These are phyloP conservation scores for Hyphodiscus hymeniophilus DNA, from an alignment of 495 filamentous ascomycete species.

Conservation along the genomic window DNA sequence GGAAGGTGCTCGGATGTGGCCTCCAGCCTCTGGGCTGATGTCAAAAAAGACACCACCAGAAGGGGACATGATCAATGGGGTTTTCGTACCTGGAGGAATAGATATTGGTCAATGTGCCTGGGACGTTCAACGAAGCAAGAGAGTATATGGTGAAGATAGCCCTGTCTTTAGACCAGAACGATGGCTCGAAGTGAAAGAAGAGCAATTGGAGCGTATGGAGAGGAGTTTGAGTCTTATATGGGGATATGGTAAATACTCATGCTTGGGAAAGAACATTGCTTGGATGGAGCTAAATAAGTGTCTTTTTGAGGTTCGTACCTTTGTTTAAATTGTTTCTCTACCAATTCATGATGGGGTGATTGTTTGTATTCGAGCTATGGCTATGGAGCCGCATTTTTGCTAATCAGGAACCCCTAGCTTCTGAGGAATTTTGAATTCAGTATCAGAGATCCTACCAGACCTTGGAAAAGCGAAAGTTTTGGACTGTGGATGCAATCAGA, in stretches of 20 bases:
- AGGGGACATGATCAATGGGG: constrained; percentile 40
- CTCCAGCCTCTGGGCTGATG: constrained; percentile 28
- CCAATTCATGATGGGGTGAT: background rate
- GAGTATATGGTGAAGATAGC: constrained; percentile 39
- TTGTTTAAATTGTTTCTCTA: constrained; percentile 21
- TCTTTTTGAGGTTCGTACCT: constrained; percentile 45
- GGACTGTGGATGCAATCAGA: constrained; percentile 14
- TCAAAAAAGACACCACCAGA: constrained; percentile 36
- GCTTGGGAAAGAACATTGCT: constrained; percentile 37
- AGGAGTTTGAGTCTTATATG: constrained; percentile 29
- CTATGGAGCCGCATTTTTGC: no score
- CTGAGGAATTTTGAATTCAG: constrained; percentile 45
- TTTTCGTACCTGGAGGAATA: constrained; percentile 43
- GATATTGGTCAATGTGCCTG: constrained; percentile 35
- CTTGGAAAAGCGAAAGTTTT: constrained; percentile 26
- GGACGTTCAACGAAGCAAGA: constrained; percentile 24
- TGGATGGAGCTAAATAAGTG: constrained; percentile 44
- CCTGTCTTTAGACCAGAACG: constrained; percentile 46
- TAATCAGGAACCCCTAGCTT: constrained; percentile 27
- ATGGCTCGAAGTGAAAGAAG: constrained; percentile 37
- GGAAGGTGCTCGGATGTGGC: constrained; percentile 33
- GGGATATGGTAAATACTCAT: constrained; percentile 35
- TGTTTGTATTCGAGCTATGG: background rate
- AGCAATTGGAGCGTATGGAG: constrained; percentile 30
- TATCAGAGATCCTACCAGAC: constrained; percentile 37